Base-by-base conservation (phyloP, 2,329 filamentous ascomycete species). In the Ceratocystis eucalypticola region DNA sequence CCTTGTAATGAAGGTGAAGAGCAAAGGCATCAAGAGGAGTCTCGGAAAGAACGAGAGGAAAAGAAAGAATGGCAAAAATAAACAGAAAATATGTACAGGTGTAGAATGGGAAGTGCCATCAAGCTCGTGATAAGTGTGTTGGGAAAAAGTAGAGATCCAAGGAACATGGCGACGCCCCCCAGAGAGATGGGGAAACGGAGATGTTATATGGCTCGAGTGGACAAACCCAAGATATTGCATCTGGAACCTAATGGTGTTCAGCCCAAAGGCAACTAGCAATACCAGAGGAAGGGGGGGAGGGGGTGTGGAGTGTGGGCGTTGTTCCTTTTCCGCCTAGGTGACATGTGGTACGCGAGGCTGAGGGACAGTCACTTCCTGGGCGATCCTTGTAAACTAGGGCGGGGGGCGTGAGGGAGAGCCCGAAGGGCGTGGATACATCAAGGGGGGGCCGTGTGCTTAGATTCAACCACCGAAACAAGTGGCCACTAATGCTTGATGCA, bases 321-420 rank as follows among this genome's bases (percentile, higher is more conserved):
- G 7, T 57, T 57, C 53, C 53, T 57, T 57, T 57, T 57, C 53
- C 53, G 53, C 28, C 53, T 57, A 33, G 53, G 53, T 57, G 53
- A 57, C 53, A 57, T 57, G 53, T 17, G 53, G 53, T 57, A 57
- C 28, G 53, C 53, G 53, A 57, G 53, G 53, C 53, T 57, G 53
- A 57, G 53, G 53, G 53, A 30, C 53, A 57, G 53, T 25, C 25
- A 30, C 28, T 17, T 33, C 22, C 22, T 57, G 53, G 53, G 28
- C 28, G 53, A 57, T 57, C 53, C 53, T 22, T 28, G 53, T 8
- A 30, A 28, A 57, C 53, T 7, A 30, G 53, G 53, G 20, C 8
- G 3, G 12, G 12, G n/a, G 53, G 53, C 17, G 53, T 33, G 53
- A 57, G 53, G 28, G 28, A 57, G 30, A 22, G 53, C 53, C 53